phyloP scores from a whole-genome alignment of 2,329 filamentous ascomycete genomes.

The Botrytis cinerea region DNA sequence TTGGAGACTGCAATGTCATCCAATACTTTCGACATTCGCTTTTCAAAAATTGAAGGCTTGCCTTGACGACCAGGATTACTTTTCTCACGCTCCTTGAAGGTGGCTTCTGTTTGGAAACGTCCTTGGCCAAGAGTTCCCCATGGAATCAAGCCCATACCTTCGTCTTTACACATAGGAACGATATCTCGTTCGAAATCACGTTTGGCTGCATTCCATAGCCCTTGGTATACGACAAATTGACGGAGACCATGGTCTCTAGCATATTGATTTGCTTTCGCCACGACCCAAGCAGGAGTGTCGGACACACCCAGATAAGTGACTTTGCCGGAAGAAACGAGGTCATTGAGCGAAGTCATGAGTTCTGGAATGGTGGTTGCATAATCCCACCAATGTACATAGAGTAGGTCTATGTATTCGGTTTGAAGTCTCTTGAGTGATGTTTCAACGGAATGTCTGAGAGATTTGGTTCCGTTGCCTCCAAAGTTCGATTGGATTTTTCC shows the following conservation, averaged over 20 bases:
- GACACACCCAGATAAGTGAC: conserved; percentile 55
- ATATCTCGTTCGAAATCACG: conserved; percentile 56
- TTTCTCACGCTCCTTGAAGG: not conserved
- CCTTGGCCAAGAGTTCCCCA: conserved; percentile 19
- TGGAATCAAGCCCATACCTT: conserved; percentile 46
- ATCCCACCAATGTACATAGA: conserved; percentile 61
- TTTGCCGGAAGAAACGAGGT: conserved; percentile 57
- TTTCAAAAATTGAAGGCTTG: not conserved
- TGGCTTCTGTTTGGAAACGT: not conserved
- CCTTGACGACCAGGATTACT: not conserved
- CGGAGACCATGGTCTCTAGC: conserved; percentile 55
- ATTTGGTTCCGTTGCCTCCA: not conserved
- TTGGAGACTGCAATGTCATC: not conserved
- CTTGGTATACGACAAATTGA: conserved; percentile 58
- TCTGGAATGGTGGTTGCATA: conserved; percentile 52
- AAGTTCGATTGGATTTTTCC: not conserved
- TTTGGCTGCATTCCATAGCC: conserved; percentile 54
- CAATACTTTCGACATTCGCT: not conserved
- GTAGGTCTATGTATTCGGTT: conserved; percentile 57
- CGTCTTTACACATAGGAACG: conserved; percentile 46
- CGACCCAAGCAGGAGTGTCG: conserved; percentile 50
- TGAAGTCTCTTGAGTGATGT: conserved; percentile 55
- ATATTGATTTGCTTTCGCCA: conserved; percentile 50
- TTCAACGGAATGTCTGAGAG: conserved; percentile 50
- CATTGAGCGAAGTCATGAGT: conserved; percentile 60